Conservation (phyloP, 2,329 filamentous ascomycete genomes). For the Didymosphaeria variabile region DNA sequence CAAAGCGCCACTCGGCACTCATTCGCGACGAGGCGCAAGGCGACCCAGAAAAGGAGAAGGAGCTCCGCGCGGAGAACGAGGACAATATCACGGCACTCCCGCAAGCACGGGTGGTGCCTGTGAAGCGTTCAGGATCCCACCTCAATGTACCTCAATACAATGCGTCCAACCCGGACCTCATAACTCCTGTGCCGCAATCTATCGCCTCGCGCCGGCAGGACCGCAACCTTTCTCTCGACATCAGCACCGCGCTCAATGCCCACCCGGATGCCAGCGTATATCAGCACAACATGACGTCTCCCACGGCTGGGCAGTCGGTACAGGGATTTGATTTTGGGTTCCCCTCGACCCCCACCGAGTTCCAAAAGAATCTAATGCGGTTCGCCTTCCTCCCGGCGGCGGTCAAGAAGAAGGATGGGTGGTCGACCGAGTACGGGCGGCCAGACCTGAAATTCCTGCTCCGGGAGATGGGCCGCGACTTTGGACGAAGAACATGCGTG, state of each 20-base stretch:
- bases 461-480: constrained; percentile 80
- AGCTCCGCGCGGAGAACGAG: constrained; percentile 82
- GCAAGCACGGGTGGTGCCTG: constrained; percentile 55
- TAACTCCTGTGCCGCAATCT: constrained; percentile 35
- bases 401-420: constrained; percentile 70
- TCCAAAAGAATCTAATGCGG: constrained; percentile 88
- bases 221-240: constrained; percentile 54
- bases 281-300: constrained; percentile 43
- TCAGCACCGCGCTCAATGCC: constrained; percentile 48
- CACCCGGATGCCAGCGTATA: constrained; percentile 51
- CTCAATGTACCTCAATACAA: constrained; percentile 54
- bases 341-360: constrained; percentile 82
- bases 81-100: constrained; percentile 86
- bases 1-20: constrained; percentile 76
- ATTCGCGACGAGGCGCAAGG: constrained; percentile 84
- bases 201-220: constrained; percentile 54
- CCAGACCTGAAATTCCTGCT: constrained; percentile 90
- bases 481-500: constrained; percentile 83
- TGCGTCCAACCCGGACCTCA: constrained; percentile 34
- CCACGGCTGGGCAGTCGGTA: constrained; percentile 24
- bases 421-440: constrained; percentile 91
- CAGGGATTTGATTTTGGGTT: constrained; percentile 69
- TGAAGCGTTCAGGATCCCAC: constrained; percentile 29
- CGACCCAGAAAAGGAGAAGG: constrained; percentile 79
- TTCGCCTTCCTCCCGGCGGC: constrained; percentile 78